These are phyloP conservation scores for Sporisorium iseilematis-ciliati DNA, from an alignment of 1,284 basidiomycete genomes.

Conservation along the genomic window DNA sequence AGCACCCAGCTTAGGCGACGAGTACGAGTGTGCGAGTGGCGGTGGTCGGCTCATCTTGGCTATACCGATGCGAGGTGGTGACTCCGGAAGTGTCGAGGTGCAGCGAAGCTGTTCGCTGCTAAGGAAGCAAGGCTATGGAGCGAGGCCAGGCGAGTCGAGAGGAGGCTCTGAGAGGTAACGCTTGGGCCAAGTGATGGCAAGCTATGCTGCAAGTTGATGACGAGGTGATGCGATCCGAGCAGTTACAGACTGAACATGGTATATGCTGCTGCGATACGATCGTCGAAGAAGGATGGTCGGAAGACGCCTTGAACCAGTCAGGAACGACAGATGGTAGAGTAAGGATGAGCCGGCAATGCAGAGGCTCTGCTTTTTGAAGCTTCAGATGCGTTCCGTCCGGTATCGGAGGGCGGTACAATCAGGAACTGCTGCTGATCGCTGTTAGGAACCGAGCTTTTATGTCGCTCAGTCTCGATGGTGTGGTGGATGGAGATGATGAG, in stretches of 20 bases:
- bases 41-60: conserved; percentile 55
- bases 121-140: not conserved
- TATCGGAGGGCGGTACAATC: too few relatives aligned
- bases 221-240: not conserved
- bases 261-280: not conserved
- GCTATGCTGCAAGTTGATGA: conserved; percentile 1
- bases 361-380: too few relatives aligned
- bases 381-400: too few relatives aligned
- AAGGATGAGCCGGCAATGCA: too few relatives aligned
- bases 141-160: conserved; percentile 5
- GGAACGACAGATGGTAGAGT: too few relatives aligned
- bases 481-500: too few relatives aligned
- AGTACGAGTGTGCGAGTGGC: conserved; percentile 44
- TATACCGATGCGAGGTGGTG: not conserved
- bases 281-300: not conserved
- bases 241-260: conserved; percentile 9
- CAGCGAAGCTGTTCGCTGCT: not conserved
- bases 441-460: too few relatives aligned
- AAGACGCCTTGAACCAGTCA: not conserved
- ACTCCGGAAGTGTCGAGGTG: conserved; percentile 1
- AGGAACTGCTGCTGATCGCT: too few relatives aligned
- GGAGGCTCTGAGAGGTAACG: not conserved
- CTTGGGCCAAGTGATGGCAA: not conserved
- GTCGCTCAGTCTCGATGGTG: too few relatives aligned
- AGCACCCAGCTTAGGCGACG: conserved; percentile 49